Evolutionary conservation across 2,329 filamentous ascomycete species (phyloP), one percentile per base, ranked within the genome.

Genomic region (Capronia americana): DNA sequence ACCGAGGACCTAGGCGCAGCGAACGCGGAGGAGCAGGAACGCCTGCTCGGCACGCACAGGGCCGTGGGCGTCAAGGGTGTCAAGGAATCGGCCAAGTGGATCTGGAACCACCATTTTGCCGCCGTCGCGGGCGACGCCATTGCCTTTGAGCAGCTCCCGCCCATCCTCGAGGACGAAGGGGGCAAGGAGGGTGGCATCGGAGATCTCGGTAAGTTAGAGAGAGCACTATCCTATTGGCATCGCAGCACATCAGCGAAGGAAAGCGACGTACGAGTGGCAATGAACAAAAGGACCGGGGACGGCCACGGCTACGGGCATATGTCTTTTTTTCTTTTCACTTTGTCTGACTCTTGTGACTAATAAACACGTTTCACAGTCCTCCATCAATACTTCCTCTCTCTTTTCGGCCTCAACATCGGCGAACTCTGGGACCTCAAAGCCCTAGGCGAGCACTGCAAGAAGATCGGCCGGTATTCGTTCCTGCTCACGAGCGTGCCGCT

Each of bases 41-140:
- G 71, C 38, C 75, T 75, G 11, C 65, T 74, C 44, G 64, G 58
- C 28, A 69, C 69, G 11, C 62, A 67, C 57, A 76, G 80, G 61
- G 86, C 81, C 69, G 76, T 81, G 63, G 85, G 85, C 0, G 77
- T 86, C 3, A 79, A 85, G 57, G 82, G 82, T 0, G 81, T 79
- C 4, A 76, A 81, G 17, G 79, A 79, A 3, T 82, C 80, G 2
- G 78, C 87, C 20, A 78, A 80, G 44, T 89, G 86, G 86, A 76
- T 88, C 20, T 88, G 86, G 85, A 83, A 87, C 64, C 79, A 84
- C 62, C 77, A 80, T 23, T 87, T 88, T 70, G 77, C 84, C 0
- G 86, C 86, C 1, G 81, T 87, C 0, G 86, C 82, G 0, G 84
- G 86, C 1, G 87, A 89, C 67, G 80, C 82, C 56, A 83, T 86